Conservation (phyloP, 1,284 basidiomycete genomes). For the Ustilago nuda region DNA sequence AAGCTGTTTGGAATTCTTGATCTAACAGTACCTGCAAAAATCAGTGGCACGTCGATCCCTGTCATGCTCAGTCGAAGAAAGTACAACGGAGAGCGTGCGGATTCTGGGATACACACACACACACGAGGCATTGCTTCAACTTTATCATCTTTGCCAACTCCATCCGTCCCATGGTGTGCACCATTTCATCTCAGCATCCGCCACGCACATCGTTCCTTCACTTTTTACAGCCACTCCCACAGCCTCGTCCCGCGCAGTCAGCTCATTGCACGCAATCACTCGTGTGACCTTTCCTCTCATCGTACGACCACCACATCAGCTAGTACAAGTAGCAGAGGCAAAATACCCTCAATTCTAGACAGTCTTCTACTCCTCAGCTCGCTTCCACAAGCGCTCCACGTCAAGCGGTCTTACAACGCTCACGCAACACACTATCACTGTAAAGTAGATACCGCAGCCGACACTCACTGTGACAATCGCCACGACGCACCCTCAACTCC, state of each 20-base stretch:
- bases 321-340: background rate
- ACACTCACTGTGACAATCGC: no score
- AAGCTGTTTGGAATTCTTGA: no score
- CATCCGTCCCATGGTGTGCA: background rate
- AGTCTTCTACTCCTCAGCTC: background rate
- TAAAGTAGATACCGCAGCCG: no score
- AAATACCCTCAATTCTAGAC: background rate
- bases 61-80: slow-evolving; percentile 7
- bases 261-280: background rate
- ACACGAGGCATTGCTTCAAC: background rate
- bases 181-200: slow-evolving; percentile 8
- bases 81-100: background rate
- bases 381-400: background rate
- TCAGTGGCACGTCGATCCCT: background rate
- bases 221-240: background rate
- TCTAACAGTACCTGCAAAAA: background rate
- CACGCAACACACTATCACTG: no score
- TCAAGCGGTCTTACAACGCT: background rate
- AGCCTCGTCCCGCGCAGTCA: background rate
- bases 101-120: slow-evolving; percentile 10
- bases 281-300: background rate
- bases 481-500: no score
- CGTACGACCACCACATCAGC: background rate
- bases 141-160: slow-evolving; percentile 5
- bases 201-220: background rate